These are phyloP conservation scores for Boletus rufocinnamomeus DNA, from an alignment of 768 basidiomycete genomes.

Conservation along the genomic window DNA sequence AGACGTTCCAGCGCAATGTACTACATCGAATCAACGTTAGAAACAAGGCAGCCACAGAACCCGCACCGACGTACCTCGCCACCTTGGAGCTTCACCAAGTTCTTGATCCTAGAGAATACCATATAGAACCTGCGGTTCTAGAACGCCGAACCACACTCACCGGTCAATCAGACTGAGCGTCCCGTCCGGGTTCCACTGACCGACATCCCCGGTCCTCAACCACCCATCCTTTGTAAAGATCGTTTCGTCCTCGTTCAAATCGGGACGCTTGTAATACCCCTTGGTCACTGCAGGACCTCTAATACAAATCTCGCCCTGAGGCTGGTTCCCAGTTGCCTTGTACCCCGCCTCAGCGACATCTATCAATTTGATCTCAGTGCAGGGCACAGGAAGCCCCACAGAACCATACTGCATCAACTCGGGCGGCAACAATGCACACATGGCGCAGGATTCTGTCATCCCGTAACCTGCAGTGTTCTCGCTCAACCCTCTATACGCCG, in stretches of 20 bases:
- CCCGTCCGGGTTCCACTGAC: conserved; percentile 92
- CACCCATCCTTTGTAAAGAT: too few relatives aligned
- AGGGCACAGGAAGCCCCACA: conserved; percentile 88
- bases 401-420: conserved; percentile 71
- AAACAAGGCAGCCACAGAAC: background rate
- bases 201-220: conserved; percentile 94
- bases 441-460: conserved; percentile 94
- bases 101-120: conserved; percentile 64
- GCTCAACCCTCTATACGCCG: conserved; percentile 3
- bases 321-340: conserved; percentile 64
- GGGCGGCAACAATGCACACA: conserved; percentile 87
- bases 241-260: conserved; percentile 87
- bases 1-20: conserved; percentile 85
- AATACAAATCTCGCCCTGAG: conserved; percentile 87
- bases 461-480: conserved; percentile 67
- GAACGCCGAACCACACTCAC: conserved; percentile 41
- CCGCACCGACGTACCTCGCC: conserved; percentile 60
- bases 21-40: conserved; percentile 11
- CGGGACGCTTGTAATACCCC: conserved; percentile 91
- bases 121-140: background rate
- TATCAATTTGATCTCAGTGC: conserved; percentile 83
- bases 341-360: conserved; percentile 86
- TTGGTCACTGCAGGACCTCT: conserved; percentile 84
- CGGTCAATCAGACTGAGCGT: conserved; percentile 89
- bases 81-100: conserved; percentile 81